These are phyloP conservation scores for Coemansia sp. DNA, from an alignment of 192 early-diverging fungal species.

Conservation along the genomic window DNA sequence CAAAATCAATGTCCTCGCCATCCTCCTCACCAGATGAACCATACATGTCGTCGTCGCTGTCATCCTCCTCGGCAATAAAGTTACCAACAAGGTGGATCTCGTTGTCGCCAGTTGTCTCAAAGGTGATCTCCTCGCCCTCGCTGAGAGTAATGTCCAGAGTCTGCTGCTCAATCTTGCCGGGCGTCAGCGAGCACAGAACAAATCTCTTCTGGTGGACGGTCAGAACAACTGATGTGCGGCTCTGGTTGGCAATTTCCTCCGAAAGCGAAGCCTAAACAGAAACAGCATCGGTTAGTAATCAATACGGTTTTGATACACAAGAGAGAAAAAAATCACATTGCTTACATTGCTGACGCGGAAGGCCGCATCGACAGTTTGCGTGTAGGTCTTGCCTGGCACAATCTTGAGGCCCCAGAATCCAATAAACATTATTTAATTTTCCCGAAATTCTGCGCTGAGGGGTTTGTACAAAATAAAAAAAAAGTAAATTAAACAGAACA, in stretches of 20 bases:
- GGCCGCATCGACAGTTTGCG: constrained; percentile 72
- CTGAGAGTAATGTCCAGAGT: constrained; percentile 62
- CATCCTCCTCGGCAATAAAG: constrained; percentile 42
- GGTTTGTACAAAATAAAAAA: not conserved
- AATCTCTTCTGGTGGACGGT: constrained; percentile 70
- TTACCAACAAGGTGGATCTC: constrained; percentile 50
- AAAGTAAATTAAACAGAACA: constrained; percentile 2
- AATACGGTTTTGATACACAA: not conserved
- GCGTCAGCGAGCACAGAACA: constrained; percentile 77
- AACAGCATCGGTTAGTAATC: not conserved
- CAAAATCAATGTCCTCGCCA: constrained; percentile 40
- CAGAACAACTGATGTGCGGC: constrained; percentile 68
- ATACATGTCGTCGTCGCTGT: constrained; percentile 45
- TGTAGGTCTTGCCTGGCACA: constrained; percentile 70
- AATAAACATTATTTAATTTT: constrained; percentile 41
- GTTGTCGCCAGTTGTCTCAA: constrained; percentile 64
- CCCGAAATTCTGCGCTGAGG: constrained; percentile 1
- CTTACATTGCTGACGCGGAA: constrained; percentile 78
- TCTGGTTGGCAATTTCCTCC: constrained; percentile 47
- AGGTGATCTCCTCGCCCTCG: constrained; percentile 82
- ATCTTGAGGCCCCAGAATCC: constrained; percentile 71
- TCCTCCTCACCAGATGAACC: constrained; percentile 42
- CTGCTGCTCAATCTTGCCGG: constrained; percentile 78
- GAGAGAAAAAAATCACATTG: not conserved
- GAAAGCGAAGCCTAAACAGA: constrained; percentile 68